Conservation (phyloP, 768 basidiomycete species). For the Pholiota molesta region DNA sequence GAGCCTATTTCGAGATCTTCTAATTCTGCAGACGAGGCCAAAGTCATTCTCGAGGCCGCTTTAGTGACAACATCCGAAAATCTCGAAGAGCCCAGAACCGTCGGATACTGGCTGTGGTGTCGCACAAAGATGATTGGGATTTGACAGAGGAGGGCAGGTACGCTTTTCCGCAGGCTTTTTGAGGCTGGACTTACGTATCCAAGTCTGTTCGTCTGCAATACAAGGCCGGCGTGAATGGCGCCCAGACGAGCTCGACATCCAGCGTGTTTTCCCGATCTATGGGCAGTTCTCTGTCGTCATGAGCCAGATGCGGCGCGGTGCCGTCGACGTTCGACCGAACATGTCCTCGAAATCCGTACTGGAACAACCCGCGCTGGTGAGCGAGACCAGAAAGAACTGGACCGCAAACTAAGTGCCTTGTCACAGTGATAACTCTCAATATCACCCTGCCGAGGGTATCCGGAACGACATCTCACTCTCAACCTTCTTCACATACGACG, state of each 20-base stretch:
- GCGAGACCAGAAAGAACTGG: not conserved
- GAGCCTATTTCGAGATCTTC: constrained; percentile 24
- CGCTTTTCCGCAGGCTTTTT: constrained; percentile 16
- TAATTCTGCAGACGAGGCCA: constrained; percentile 46
- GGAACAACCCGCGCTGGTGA: constrained; percentile 47
- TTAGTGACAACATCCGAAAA: constrained; percentile 24
- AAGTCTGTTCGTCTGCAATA: constrained; percentile 55
- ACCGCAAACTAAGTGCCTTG: not conserved
- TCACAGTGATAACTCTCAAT: constrained; percentile 56
- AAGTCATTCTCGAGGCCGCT: constrained; percentile 43
- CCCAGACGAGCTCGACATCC: constrained; percentile 41
- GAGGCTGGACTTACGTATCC: constrained; percentile 17
- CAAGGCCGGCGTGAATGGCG: constrained; percentile 27
- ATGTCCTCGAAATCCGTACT: constrained; percentile 24
- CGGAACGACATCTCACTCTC: constrained; percentile 32
- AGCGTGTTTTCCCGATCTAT: constrained; percentile 60
- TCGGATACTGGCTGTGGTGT: constrained; percentile 52
- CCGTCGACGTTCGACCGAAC: constrained; percentile 33
- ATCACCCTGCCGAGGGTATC: constrained; percentile 48
- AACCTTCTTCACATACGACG: constrained; percentile 50
- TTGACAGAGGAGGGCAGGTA: constrained; percentile 60
- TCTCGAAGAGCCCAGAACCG: constrained; percentile 25
- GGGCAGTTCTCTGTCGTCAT: constrained; percentile 56
- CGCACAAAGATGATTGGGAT: constrained; percentile 45
- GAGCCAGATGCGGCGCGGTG: constrained; percentile 51